Percentiles rank a stretch among this genome's conserved stretches.
phyloP scores from a whole-genome alignment of 805 yeast genomes.

The Teunomyces tritomae region DNA sequence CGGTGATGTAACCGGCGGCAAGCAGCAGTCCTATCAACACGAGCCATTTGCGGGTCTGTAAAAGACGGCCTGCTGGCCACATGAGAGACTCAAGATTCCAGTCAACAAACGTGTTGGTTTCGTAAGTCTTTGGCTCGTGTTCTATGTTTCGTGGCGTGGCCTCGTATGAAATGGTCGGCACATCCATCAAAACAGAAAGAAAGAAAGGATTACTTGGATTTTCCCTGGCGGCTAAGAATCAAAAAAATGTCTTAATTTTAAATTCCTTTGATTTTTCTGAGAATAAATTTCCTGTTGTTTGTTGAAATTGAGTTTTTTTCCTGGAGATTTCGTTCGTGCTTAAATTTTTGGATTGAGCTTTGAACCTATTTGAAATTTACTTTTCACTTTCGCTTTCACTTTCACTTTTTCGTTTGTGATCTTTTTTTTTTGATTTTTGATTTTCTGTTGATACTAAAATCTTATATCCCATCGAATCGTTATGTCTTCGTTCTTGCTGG shows the following conservation, averaged over 20 bases:
- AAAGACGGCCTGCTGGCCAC: slow-evolving; percentile 11
- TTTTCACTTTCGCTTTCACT: no score
- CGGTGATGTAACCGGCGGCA: slow-evolving; percentile 46
- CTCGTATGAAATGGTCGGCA: not conserved
- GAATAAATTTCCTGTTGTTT: no score
- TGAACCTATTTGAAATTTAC: no score
- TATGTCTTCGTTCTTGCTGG: slow-evolving; percentile 38
- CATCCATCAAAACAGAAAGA: not conserved
- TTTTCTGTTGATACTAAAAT: not conserved
- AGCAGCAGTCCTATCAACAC: slow-evolving; percentile 46
- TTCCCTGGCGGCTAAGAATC: no score
- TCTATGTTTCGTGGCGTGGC: not conserved
- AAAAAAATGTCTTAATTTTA: no score
- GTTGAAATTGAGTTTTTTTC: no score
- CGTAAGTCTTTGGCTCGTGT: slow-evolving; percentile 19
- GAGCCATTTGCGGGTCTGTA: slow-evolving; percentile 43
- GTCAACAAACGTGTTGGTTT: slow-evolving; percentile 45
- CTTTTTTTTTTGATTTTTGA: not conserved
- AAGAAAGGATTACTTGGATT: no score
- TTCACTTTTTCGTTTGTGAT: no score
- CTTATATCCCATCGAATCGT: not conserved
- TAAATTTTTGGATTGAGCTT: no score
- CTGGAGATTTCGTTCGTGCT: no score
- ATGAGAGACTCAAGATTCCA: slow-evolving; percentile 48
- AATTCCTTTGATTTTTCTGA: no score